These are phyloP conservation scores for Plasmodium ovale DNA, from an alignment of 169 alveolate species.

Conservation along the genomic window DNA sequence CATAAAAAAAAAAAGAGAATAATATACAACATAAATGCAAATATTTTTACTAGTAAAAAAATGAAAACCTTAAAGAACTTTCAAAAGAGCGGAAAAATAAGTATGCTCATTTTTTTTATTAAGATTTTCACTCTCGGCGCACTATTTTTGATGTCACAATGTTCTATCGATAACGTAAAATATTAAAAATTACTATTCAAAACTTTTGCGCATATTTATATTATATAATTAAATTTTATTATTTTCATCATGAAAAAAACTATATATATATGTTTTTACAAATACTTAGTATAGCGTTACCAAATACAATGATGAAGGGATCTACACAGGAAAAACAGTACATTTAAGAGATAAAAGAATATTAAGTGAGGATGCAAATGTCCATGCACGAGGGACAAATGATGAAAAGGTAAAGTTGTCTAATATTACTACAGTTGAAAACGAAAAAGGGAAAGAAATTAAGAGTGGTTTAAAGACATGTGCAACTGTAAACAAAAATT, in stretches of 20 bases:
- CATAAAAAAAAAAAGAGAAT: neutral
- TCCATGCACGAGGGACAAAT: neutral
- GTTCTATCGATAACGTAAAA: neutral
- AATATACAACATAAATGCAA: neutral
- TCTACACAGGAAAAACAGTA: neutral
- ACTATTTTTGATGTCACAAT: neutral
- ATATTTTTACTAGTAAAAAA: too few relatives aligned
- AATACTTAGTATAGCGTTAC: neutral
- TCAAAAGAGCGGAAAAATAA: neutral
- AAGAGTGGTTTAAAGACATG: neutral
- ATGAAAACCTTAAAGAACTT: neutral
- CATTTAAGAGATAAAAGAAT: constrained; percentile 9
- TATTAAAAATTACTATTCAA: too few relatives aligned
- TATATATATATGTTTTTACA: too few relatives aligned
- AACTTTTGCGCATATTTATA: too few relatives aligned
- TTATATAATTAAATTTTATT: too few relatives aligned
- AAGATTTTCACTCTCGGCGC: neutral
- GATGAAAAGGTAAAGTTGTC: neutral
- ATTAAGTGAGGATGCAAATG: neutral
- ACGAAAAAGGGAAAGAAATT: neutral
- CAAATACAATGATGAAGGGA: neutral
- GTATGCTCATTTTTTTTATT: neutral
- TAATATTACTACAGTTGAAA: neutral
- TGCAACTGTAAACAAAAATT: neutral
- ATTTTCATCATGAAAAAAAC: neutral